A percentile compares a stretch with the other conserved stretches of the same genome.
Conservation (phyloP, 1,139 yeast genomes). For the Zhuliangozyma blackwelliae region DNA sequence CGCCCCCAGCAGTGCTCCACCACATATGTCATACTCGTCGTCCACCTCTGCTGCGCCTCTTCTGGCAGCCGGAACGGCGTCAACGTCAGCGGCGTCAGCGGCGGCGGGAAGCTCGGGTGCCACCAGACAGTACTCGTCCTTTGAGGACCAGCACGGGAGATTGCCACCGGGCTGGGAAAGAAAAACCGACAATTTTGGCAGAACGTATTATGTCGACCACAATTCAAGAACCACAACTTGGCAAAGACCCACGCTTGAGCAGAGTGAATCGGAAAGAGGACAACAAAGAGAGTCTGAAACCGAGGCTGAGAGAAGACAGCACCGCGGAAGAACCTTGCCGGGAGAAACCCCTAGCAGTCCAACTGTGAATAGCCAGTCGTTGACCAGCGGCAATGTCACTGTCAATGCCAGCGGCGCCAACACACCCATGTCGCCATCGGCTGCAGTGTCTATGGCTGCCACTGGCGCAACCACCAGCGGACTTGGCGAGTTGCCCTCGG, state of each 20-base stretch:
- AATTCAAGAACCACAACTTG: constrained; percentile 96
- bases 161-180: constrained; percentile 99
- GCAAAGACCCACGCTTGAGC: constrained; percentile 87
- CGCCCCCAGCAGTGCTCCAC: neutral
- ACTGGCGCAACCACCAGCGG: constrained; percentile 95
- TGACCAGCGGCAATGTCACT: constrained; percentile 41
- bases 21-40: too few species aligned
- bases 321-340: constrained; percentile 85
- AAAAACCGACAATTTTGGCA: constrained; percentile 93
- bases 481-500: constrained; percentile 93
- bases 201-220: constrained; percentile 97
- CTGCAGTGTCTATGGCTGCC: constrained; percentile 78
- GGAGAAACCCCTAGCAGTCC: constrained; percentile 54
- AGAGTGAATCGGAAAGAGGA: constrained; percentile 63
- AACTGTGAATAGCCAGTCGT: constrained; percentile 20
- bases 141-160: constrained; percentile 95
- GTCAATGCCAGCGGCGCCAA: constrained; percentile 44
- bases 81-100: constrained; percentile 8
- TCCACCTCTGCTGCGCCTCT: neutral
- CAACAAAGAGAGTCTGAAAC: constrained; percentile 58
- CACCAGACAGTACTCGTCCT: constrained; percentile 75
- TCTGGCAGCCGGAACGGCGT: neutral
- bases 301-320: constrained; percentile 87
- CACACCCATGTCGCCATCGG: constrained; percentile 56
- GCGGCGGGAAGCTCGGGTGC: constrained; percentile 16